Percentiles rank a stretch among this genome's conserved stretches.
Evolutionary conservation across 2,329 filamentous ascomycete genomes (phyloP).

Genomic region (Biscogniauxia sp.): DNA sequence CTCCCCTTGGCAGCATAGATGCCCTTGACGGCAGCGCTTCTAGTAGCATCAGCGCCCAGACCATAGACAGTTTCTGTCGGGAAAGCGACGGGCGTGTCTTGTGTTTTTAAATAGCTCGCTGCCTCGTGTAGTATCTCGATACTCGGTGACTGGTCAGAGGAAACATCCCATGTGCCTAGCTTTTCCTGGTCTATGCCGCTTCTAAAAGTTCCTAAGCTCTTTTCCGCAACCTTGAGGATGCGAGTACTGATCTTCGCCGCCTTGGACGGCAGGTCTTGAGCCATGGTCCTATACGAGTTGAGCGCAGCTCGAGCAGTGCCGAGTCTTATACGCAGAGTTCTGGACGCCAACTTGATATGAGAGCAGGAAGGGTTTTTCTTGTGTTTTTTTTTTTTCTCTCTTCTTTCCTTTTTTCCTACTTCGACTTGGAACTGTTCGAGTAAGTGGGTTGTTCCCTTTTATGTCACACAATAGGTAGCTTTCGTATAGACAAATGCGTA

Average conservation of each 20-base stretch:
- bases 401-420: neutral
- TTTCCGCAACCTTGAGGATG: constrained; percentile 23
- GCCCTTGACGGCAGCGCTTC: constrained; percentile 77
- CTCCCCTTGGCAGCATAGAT: constrained; percentile 90
- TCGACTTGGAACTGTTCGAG: neutral
- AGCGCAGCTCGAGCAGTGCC: constrained; percentile 27
- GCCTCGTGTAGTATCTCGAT: constrained; percentile 54
- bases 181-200: constrained; percentile 24
- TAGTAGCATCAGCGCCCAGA: constrained; percentile 90
- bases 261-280: constrained; percentile 24
- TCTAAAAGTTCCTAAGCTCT: constrained; percentile 26
- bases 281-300: constrained; percentile 31
- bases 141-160: constrained; percentile 19
- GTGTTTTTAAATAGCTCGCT: constrained; percentile 62
- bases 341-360: constrained; percentile 28
- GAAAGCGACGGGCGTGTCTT: constrained; percentile 81
- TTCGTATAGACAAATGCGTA: neutral
- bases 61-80: constrained; percentile 98
- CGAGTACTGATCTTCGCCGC: constrained; percentile 17
- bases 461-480: neutral
- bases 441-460: neutral
- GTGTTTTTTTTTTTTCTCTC: no score
- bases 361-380: neutral
- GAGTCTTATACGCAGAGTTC: constrained; percentile 13
- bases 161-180: constrained; percentile 28